These are phyloP conservation scores for Crithidia sp. DNA, from an alignment of 208 protist species.

Conservation along the genomic window DNA sequence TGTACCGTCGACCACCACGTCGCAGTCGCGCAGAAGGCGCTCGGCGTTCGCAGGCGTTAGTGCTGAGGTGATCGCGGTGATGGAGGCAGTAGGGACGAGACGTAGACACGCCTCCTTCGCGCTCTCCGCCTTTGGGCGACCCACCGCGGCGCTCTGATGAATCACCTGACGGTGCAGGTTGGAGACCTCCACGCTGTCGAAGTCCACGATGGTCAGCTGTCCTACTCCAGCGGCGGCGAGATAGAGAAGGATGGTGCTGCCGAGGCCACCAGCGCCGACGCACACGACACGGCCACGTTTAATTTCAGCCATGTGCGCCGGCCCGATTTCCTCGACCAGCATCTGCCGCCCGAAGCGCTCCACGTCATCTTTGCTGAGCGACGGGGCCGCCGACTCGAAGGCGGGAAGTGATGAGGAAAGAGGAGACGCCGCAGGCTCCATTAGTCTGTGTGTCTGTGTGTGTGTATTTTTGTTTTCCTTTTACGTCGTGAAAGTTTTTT, in stretches of 20 bases:
- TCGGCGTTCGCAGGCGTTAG: conserved; percentile 80
- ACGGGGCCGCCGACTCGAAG: conserved; percentile 36
- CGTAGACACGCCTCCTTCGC: conserved; percentile 64
- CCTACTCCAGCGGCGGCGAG: conserved; percentile 94
- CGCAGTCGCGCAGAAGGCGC: conserved; percentile 62
- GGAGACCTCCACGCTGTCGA: conserved; percentile 91
- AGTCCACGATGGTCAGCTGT: conserved; percentile 89
- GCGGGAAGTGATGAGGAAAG: neutral
- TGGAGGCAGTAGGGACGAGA: conserved; percentile 57
- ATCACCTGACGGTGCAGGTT: conserved; percentile 97
- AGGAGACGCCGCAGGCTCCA: neutral
- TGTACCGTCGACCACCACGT: conserved; percentile 93
- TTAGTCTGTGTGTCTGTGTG: neutral
- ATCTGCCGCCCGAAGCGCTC: conserved; percentile 92
- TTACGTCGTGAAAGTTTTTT: conserved; percentile 1
- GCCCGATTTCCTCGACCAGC: conserved; percentile 85
- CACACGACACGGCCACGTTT: conserved; percentile 71
- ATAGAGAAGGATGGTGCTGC: conserved; percentile 92
- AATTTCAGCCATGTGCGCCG: conserved; percentile 76
- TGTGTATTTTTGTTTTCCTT: conserved; percentile 9
- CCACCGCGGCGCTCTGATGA: conserved; percentile 69
- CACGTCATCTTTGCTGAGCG: conserved; percentile 67
- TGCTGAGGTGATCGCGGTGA: conserved; percentile 42
- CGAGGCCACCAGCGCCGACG: conserved; percentile 95
- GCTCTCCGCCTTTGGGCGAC: conserved; percentile 85